Conservation (phyloP, 148 eudicot species). For the Silene latifolia region DNA sequence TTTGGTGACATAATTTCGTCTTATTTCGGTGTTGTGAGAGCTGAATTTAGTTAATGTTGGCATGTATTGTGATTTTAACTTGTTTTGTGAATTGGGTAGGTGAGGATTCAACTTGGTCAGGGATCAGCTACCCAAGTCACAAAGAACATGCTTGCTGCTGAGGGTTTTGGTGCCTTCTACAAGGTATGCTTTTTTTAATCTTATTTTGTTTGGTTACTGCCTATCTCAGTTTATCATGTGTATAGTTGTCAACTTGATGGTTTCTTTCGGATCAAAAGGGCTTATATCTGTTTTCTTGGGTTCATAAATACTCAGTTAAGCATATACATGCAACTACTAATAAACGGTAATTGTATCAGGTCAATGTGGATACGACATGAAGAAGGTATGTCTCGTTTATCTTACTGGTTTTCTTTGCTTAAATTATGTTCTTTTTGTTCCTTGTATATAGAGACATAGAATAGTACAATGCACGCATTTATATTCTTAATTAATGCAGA, state of each 20-base stretch:
- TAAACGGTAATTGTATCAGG: slow-evolving; percentile 26
- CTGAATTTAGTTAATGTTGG: too few relatives aligned
- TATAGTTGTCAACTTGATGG: neutral
- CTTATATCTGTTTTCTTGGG: neutral
- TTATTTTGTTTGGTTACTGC: neutral
- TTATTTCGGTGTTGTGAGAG: too few relatives aligned
- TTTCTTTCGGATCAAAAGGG: neutral
- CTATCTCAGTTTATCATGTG: neutral
- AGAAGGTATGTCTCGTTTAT: slow-evolving; percentile 32
- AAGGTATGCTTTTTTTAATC: neutral
- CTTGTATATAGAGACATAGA: too few relatives aligned
- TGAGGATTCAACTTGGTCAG: too few relatives aligned
- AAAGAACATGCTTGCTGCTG: too few relatives aligned
- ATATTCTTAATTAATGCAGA: slow-evolving; percentile 28
- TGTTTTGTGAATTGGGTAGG: too few relatives aligned
- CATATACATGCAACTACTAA: slow-evolving; percentile 18
- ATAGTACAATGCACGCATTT: too few relatives aligned
- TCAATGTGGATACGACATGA: slow-evolving; percentile 37
- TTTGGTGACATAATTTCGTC: neutral
- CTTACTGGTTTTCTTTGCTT: neutral
- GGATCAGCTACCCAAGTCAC: too few relatives aligned
- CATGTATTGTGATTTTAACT: too few relatives aligned
- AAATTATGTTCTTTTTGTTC: neutral
- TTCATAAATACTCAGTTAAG: neutral
- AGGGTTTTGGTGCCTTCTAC: too few relatives aligned